Base-by-base conservation (phyloP, 31 red algal species). In the Porphyra umbilicalis region DNA sequence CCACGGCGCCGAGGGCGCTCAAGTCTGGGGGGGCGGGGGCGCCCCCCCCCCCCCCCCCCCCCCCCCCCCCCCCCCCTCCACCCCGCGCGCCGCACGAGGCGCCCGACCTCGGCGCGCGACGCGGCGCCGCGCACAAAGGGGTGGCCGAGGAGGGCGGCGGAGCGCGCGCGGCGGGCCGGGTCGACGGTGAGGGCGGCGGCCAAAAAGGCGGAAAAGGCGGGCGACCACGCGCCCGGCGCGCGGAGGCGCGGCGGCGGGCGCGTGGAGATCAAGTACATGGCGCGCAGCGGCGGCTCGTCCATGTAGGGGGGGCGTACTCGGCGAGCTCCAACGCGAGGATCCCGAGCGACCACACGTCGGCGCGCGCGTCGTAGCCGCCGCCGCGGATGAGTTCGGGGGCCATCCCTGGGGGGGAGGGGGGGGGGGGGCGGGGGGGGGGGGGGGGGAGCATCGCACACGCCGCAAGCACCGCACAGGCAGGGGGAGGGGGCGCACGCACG, bases 241-340 rank as follows among this genome's bases (percentile, higher is more conserved):
- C 40, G 34, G 9, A 90, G 75, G 30, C 83, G 68, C 36, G 88
- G 88, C 68, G 88, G 82, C 36, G 67, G 75, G 32, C 83, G 84
- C 71, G 83, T 90, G 18, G 85, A 87, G 77, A 90, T 90, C 40
- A 90, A 75, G 79, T 82, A 90, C 88, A 90, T 90, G 37, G 88
- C 88, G n/a, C 88, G 68, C 6, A 90, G 46, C 77, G 88, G 83
- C 34, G 79, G 88, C 37, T 90, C 88, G 35, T 44, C 44, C 10
- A 86, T 9, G 10, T 75, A 75, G 33, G 88, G 88, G 88, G 88
- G 40, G 77, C 88, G 33, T 71, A 44, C n/a, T 90, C 82, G 35
- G 88, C 88, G 9, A 85, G 87, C 34, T 90, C 88, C 8, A 86
- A 34, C 32, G 83, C 77, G 4, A 90, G 77, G 38, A 90, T 87